These are phyloP conservation scores for Volvox africanus DNA, from an alignment of 139 green algal genomes.

Conservation along the genomic window DNA sequence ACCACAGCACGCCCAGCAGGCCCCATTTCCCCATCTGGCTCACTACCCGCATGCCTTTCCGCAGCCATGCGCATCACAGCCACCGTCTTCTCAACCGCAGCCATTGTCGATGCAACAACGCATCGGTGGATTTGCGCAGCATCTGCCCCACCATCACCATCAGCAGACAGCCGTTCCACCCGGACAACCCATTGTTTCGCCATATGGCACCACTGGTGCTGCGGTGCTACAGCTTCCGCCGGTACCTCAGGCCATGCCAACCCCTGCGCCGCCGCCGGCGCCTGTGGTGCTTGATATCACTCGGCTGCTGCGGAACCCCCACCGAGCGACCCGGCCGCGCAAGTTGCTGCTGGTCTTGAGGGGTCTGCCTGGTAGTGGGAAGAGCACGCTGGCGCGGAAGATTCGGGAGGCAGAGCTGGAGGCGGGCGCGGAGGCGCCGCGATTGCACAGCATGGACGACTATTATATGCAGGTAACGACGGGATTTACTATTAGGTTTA, in stretches of 20 bases:
- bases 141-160: not conserved
- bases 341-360: slow-evolving; percentile 77
- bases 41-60: not conserved
- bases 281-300: slow-evolving; percentile 36
- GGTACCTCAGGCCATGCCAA: not conserved
- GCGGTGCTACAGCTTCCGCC: not conserved
- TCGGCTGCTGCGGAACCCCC: slow-evolving; percentile 52
- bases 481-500: not conserved
- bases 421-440: slow-evolving; percentile 67
- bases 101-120: not conserved
- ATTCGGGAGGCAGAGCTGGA: slow-evolving; percentile 81
- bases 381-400: slow-evolving; percentile 74
- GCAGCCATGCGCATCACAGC: not conserved
- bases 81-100: not conserved
- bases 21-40: not conserved
- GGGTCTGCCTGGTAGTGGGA: slow-evolving; percentile 86
- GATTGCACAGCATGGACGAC: slow-evolving; percentile 88
- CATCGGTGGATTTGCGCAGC: not conserved
- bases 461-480: slow-evolving; percentile 90
- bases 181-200: not conserved
- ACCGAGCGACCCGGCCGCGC: slow-evolving; percentile 62
- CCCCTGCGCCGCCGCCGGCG: not conserved
- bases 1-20: not conserved
- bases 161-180: not conserved
- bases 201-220: not conserved